A percentile compares a stretch with the other conserved stretches of the same genome.
Conservation (phyloP, 2,329 filamentous ascomycete genomes). For the Colletotrichum chlorophyti region DNA sequence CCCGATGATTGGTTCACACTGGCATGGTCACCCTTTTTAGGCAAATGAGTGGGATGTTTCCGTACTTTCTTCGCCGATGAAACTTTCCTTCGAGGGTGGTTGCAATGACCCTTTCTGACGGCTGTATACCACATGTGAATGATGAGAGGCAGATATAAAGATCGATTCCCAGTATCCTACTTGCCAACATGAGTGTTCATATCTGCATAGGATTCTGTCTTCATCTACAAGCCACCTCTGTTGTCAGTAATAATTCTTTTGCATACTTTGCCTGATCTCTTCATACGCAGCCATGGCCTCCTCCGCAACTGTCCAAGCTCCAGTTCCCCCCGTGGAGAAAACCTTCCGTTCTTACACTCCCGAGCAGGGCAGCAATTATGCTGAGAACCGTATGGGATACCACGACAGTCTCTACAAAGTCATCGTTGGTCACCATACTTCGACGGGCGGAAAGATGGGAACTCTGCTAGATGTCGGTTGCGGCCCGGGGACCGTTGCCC, state of each 20-base stretch:
- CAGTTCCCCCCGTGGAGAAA: conserved; percentile 27
- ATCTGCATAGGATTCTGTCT: no score
- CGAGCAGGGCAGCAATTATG: conserved; percentile 52
- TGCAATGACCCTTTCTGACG: not conserved
- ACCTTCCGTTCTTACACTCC: conserved; percentile 54
- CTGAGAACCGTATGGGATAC: conserved; percentile 49
- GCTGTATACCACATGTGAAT: no score
- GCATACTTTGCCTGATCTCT: not conserved
- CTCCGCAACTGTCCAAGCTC: not conserved
- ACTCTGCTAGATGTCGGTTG: conserved; percentile 62
- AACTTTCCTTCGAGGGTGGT: not conserved
- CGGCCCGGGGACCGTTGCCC: conserved; percentile 58
- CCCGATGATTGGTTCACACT: not conserved
- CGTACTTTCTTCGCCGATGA: not conserved
- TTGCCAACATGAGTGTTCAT: no score
- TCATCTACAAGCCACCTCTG: no score
- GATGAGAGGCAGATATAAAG: no score
- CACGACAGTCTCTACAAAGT: conserved; percentile 51
- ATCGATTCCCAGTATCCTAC: no score
- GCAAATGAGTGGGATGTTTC: not conserved
- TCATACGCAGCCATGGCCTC: conserved; percentile 12
- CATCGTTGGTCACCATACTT: conserved; percentile 53
- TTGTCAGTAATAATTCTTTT: not conserved
- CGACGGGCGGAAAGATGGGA: conserved; percentile 49
- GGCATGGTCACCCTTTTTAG: not conserved